Conservation (phyloP, 2,329 filamentous ascomycete species). For the Sclerotinia nivalis region DNA sequence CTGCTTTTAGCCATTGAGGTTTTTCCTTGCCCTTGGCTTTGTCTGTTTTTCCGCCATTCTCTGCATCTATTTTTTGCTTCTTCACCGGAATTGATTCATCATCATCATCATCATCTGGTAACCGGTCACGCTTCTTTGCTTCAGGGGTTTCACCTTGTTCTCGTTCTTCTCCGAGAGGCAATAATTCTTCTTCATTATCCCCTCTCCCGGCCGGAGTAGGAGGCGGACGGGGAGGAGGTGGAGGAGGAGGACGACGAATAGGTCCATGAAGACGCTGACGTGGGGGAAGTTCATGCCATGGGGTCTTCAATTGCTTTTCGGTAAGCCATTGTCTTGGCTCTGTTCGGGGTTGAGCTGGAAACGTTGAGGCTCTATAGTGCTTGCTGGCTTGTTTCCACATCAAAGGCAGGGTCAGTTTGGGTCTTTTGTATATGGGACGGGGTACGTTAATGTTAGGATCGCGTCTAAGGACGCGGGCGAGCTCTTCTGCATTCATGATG, state of each 20-base stretch:
- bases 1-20: not conserved
- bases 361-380: too few relatives aligned
- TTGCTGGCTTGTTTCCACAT: accelerated
- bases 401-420: not conserved
- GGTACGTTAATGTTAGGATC: slow-evolving; percentile 2
- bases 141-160: too few relatives aligned
- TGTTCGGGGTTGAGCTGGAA: not conserved
- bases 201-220: too few relatives aligned
- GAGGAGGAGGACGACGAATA: too few relatives aligned
- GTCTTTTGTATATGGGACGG: not conserved
- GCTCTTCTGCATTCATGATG: not conserved
- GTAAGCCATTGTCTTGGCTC: not conserved
- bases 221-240: too few relatives aligned
- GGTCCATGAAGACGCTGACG: too few relatives aligned
- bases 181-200: too few relatives aligned
- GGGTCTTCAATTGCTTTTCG: not conserved
- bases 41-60: not conserved
- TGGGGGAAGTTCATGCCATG: not conserved
- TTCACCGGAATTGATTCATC: not conserved
- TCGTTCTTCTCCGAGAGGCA: too few relatives aligned
- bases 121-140: too few relatives aligned
- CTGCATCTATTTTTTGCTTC: not conserved
- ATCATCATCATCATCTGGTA: too few relatives aligned
- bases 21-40: not conserved
- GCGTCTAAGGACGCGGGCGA: not conserved